Evolutionary conservation across 73 alveolate genomes (phyloP).

Genomic region (Stentor coeruleus): DNA sequence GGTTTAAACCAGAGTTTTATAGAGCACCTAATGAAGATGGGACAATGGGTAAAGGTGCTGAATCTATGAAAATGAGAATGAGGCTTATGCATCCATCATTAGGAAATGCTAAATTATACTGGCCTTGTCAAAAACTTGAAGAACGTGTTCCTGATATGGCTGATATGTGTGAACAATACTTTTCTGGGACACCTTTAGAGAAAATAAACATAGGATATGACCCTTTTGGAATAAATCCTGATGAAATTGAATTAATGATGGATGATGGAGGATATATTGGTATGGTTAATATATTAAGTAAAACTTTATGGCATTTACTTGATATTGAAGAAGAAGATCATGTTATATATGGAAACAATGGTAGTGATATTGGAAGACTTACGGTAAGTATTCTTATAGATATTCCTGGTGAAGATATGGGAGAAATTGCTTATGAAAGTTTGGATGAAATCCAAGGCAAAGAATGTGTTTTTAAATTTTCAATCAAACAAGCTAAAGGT

Average conservation of each 20-base stretch:
- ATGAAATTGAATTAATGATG: constrained; percentile 29
- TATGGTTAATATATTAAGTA: background rate
- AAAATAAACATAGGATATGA: constrained; percentile 41
- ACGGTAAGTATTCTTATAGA: background rate
- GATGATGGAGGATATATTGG: constrained; percentile 22
- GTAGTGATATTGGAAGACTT: constrained; percentile 1
- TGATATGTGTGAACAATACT: constrained; percentile 24
- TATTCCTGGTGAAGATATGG: background rate
- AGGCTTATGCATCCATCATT: background rate
- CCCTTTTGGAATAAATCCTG: constrained; percentile 86
- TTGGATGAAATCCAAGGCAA: constrained; percentile 53
- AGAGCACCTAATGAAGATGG: background rate
- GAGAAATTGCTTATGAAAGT: constrained; percentile 33
- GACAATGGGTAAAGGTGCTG: constrained; percentile 15
- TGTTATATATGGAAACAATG: background rate
- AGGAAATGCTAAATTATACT: constrained; percentile 19
- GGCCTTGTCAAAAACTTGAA: constrained; percentile 51
- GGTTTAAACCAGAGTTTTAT: background rate
- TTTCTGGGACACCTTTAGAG: constrained; percentile 8
- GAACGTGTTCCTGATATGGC: constrained; percentile 41
- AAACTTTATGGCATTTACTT: background rate
- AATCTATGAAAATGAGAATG: background rate
- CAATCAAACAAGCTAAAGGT: constrained; percentile 32
- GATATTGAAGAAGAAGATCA: background rate
- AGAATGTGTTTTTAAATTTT: constrained; percentile 37